These are phyloP conservation scores for Nyctanthes arbortristis DNA, from an alignment of 257 asterid genomes.

Conservation along the genomic window DNA sequence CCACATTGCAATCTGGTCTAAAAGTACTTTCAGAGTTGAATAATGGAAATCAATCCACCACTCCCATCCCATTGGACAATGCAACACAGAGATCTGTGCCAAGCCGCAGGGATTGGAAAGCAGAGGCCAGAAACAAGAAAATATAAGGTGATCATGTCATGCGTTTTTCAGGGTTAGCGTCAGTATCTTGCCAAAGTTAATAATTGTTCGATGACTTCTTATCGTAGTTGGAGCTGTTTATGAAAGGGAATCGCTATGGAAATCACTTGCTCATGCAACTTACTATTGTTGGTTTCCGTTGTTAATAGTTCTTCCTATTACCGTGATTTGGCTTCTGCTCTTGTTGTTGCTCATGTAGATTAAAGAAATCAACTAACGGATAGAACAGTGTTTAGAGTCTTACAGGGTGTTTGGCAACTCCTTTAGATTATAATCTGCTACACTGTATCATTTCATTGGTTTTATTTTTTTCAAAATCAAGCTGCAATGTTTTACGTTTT, in stretches of 20 bases:
- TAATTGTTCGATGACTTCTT: slow-evolving; percentile 5
- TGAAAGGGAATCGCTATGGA: slow-evolving; percentile 7
- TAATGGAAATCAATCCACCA: slow-evolving; percentile 19
- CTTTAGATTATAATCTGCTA: too few species aligned
- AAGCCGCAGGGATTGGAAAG: slow-evolving; percentile 83
- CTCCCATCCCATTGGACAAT: slow-evolving; percentile 22
- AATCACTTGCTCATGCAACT: not conserved
- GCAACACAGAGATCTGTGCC: slow-evolving; percentile 35
- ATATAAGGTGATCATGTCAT: slow-evolving; percentile 23
- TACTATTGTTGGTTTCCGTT: not conserved
- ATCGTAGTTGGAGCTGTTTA: not conserved
- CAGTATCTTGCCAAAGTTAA: not conserved
- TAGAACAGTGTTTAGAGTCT: not conserved
- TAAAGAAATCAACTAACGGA: not conserved
- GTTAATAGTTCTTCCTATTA: slow-evolving; percentile 1
- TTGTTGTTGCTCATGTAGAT: slow-evolving; percentile 16
- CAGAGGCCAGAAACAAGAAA: slow-evolving; percentile 86
- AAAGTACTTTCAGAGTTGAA: slow-evolving; percentile 18
- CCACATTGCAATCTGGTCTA: slow-evolving; percentile 21
- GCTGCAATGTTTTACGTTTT: too few species aligned
- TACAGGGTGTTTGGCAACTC: too few species aligned
- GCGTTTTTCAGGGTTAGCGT: slow-evolving; percentile 6
- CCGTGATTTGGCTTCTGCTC: not conserved
- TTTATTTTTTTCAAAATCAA: too few species aligned
- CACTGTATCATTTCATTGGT: too few species aligned